Conservation (phyloP, 139 green algal species). For the Mychonastes homosphaera region DNA sequence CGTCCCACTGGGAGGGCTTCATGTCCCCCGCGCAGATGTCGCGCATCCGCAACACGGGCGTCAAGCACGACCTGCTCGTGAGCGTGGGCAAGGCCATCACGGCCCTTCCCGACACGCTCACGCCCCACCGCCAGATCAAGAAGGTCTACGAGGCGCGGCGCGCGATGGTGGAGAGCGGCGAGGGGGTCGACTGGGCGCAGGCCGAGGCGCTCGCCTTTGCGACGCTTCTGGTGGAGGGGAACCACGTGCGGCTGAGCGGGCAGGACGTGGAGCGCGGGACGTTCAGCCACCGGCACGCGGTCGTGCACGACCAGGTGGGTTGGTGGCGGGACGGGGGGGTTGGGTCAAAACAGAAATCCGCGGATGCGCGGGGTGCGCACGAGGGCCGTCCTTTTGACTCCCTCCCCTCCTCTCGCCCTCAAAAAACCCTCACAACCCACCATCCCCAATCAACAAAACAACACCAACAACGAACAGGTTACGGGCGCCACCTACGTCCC, state of each 20-base stretch:
- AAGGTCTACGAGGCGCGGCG: slow-evolving; percentile 78
- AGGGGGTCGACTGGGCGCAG: slow-evolving; percentile 83
- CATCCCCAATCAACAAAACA: too few species aligned
- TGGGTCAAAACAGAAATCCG: too few species aligned
- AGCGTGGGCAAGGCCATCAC: slow-evolving; percentile 74
- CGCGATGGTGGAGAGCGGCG: slow-evolving; percentile 61
- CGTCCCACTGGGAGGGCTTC: slow-evolving; percentile 85
- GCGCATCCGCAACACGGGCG: slow-evolving; percentile 84
- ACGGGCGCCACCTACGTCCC: slow-evolving; percentile 58
- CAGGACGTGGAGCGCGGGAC: slow-evolving; percentile 97
- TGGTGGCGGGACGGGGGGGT: too few species aligned
- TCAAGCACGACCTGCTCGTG: slow-evolving; percentile 39
- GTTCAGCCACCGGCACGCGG: slow-evolving; percentile 87
- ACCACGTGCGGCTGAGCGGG: slow-evolving; percentile 91
- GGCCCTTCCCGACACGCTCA: slow-evolving; percentile 72
- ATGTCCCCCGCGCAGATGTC: slow-evolving; percentile 76
- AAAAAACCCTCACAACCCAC: too few species aligned
- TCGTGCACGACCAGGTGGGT: slow-evolving; percentile 81
- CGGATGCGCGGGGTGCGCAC: too few species aligned
- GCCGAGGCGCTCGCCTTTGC: slow-evolving; percentile 93
- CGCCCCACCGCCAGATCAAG: slow-evolving; percentile 73
- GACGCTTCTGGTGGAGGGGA: slow-evolving; percentile 87
- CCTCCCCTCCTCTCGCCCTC: too few species aligned
- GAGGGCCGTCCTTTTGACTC: too few species aligned
- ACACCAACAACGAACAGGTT: slow-evolving; percentile 74